Conservation (phyloP, 495 filamentous ascomycete genomes). For the Hypoxylon lenormandii region DNA sequence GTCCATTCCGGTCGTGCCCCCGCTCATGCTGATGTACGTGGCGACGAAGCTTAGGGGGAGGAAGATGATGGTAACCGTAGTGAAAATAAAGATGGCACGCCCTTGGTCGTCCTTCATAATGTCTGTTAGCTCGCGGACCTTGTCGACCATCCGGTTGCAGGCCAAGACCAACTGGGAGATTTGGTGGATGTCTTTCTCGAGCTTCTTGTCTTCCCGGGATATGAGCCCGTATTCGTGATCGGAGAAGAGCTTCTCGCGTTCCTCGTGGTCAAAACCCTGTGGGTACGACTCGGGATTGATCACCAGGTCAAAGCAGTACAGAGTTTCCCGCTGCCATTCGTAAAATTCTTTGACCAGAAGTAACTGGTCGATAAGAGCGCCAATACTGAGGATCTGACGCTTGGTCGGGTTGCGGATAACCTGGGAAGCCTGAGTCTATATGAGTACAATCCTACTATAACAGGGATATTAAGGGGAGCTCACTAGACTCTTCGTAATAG, state of each 20-base stretch:
- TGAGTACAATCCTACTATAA: not conserved
- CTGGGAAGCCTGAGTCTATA: not conserved
- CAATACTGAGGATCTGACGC: not conserved
- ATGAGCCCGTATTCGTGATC: not conserved
- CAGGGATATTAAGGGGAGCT: not conserved
- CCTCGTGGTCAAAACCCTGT: not conserved
- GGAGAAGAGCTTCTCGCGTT: not conserved
- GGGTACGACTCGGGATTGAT: not conserved
- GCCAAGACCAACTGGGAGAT: not conserved
- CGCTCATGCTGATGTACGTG: not conserved
- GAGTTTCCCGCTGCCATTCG: not conserved
- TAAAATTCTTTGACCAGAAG: not conserved
- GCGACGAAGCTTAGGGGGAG: not conserved
- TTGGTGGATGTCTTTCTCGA: not conserved
- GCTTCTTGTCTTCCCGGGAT: not conserved
- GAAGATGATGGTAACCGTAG: not conserved
- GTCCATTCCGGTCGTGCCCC: not conserved
- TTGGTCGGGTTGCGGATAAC: not conserved
- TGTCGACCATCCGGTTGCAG: not conserved
- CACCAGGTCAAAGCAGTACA: not conserved
- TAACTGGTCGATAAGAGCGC: not conserved
- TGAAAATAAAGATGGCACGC: not conserved
- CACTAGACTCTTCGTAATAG: not conserved
- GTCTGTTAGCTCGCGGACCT: not conserved
- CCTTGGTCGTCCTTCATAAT: slow-evolving; percentile 1